These are phyloP conservation scores for Xanthoconium purpureum DNA, from an alignment of 768 basidiomycete species.

Conservation along the genomic window DNA sequence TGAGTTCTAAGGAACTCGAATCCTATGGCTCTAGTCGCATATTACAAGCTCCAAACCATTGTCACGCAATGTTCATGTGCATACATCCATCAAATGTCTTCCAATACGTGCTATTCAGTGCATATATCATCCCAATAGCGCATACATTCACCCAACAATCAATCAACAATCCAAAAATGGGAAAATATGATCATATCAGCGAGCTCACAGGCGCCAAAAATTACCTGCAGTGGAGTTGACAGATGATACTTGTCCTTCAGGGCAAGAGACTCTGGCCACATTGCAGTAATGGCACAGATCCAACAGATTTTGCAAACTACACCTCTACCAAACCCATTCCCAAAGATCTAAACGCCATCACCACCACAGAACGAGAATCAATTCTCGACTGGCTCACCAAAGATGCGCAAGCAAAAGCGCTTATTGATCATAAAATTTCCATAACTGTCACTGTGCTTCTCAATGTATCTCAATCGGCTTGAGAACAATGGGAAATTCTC, in stretches of 20 bases:
- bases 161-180: too few relatives aligned
- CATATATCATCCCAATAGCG: too few relatives aligned
- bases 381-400: neutral
- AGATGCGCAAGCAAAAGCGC: neutral
- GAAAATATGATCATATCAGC: conserved; percentile 12
- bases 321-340: neutral
- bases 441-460: fast-evolving
- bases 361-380: neutral
- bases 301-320: neutral
- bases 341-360: too few relatives aligned
- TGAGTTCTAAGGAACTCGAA: too few relatives aligned
- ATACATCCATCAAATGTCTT: too few relatives aligned
- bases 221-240: neutral
- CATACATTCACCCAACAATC: too few relatives aligned
- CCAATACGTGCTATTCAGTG: too few relatives aligned
- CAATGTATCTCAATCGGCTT: fast-evolving
- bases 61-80: too few relatives aligned
- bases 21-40: too few relatives aligned
- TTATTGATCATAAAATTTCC: neutral
- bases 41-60: too few relatives aligned
- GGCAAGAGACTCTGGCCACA: conserved; percentile 1
- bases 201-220: neutral
- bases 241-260: neutral
- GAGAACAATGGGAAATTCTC: neutral
- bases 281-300: neutral